These are phyloP conservation scores for Cupressus sempervirens DNA, from an alignment of 75 land plant genomes.

Conservation along the genomic window DNA sequence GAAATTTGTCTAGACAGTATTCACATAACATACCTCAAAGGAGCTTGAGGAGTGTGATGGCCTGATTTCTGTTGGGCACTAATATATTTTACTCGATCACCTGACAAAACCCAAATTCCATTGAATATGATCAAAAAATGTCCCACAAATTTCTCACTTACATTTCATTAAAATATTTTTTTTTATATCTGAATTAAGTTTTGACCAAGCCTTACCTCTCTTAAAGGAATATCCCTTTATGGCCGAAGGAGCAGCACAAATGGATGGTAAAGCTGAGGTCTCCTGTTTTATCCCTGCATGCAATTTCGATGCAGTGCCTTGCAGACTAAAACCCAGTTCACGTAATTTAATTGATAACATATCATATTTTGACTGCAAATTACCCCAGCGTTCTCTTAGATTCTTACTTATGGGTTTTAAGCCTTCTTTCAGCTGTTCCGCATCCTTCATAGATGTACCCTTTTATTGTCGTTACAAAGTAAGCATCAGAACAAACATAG, in stretches of 20 bases:
- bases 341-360: neutral
- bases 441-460: neutral
- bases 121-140: neutral
- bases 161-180: neutral
- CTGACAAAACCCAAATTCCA: neutral
- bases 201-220: neutral
- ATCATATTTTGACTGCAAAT: neutral
- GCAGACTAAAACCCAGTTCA: neutral
- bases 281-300: slow-evolving; percentile 4
- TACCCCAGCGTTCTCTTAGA: neutral
- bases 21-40: slow-evolving; percentile 5
- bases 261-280: neutral
- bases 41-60: slow-evolving; percentile 4
- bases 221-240: neutral
- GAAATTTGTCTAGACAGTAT: neutral
- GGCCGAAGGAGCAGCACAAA: neutral
- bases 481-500: neutral
- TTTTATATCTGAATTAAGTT: neutral
- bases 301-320: neutral
- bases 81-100: slow-evolving; percentile 9
- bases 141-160: neutral
- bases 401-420: neutral
- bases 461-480: neutral
- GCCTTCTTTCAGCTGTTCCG: neutral
- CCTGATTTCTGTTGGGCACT: neutral